Evolutionary conservation across 179 eudicot species (phyloP), one percentile per base, ranked within the genome.

Genomic region (Silene coronaria): DNA sequence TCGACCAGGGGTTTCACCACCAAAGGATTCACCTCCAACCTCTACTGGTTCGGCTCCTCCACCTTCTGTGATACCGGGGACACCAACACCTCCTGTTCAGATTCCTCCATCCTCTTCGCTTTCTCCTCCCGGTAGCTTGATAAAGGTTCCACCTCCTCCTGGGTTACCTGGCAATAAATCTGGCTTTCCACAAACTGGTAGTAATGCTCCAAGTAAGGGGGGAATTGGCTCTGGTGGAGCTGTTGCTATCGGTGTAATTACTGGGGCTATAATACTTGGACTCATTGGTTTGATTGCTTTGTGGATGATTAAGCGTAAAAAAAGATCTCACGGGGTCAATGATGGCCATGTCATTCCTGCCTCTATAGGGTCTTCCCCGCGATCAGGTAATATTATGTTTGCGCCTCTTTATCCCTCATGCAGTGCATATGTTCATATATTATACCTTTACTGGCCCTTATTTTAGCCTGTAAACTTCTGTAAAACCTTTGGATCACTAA

Each of bases 361-460:
- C 13, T 76, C 87, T 57, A 69, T 67, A 9, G 86, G 82, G 0
- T 85, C 88, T 62, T 82, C 88, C 46, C 88, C 86, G 22, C 74
- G 82, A 66, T 83, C 88, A 83, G 88, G 88, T 85, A 85, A 73
- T 65, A 28, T 22, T 27, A 42, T 68, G 58, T 53, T n/a, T 53
- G 71, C 34, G 32, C 36, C 28, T 38, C 30, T 70, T 59, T 51
- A 65, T 74, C 4, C 28, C 60, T 58, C 7, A 75, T 16, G 22
- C 64, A 11, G 46, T 77, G 14, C 19, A 71, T 46, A 45, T 23
- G 64, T 30, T 28, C 19, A 13, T 32, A 28, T 22, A 22, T 36
- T 13, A 55, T 12, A 22, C 9, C 14, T 42, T 45, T 42, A 45
- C 1, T 14, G 22, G 51, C 23, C 76, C 77, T 59, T 14, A 28